Conservation (phyloP, 2,329 filamentous ascomycete species). For the Alternaria arborescens region DNA sequence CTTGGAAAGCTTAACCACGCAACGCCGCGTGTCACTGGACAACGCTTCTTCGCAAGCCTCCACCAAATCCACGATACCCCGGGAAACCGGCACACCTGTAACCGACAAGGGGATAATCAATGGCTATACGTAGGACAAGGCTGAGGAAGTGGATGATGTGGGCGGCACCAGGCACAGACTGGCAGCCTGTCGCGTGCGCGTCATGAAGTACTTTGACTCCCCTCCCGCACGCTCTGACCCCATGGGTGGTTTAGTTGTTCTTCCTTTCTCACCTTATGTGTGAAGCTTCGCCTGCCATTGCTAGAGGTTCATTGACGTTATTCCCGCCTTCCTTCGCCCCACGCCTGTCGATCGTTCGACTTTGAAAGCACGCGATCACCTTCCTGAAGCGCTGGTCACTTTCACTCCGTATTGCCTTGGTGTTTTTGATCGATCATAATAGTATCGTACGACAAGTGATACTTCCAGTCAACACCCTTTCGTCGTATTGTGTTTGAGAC, state of each 20-base stretch:
- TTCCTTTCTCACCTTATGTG: not conserved
- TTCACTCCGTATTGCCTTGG: not conserved
- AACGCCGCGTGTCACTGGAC: slow-evolving; percentile 29
- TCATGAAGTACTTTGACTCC: slow-evolving; percentile 8
- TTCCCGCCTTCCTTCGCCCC: slow-evolving; percentile 7
- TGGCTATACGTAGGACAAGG: slow-evolving; percentile 1
- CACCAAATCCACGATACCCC: not conserved
- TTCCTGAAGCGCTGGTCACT: slow-evolving; percentile 5
- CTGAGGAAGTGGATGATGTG: slow-evolving; percentile 2
- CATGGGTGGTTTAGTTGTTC: not conserved
- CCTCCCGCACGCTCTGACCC: not conserved
- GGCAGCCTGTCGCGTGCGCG: slow-evolving; percentile 10
- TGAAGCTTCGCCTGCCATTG: not conserved
- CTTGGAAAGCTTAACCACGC: slow-evolving; percentile 24
- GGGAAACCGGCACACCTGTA: slow-evolving; percentile 5
- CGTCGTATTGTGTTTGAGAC: not conserved
- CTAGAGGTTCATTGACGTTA: not conserved
- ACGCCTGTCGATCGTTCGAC: slow-evolving; percentile 2
- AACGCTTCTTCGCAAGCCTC: slow-evolving; percentile 7
- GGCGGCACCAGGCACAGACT: slow-evolving; percentile 5
- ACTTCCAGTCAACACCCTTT: not conserved
- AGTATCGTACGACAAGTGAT: not conserved
- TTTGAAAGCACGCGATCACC: slow-evolving; percentile 16
- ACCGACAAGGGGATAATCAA: not conserved
- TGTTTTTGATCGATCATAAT: not conserved